These are phyloP conservation scores for Pisolithus marmoratus DNA, from an alignment of 768 basidiomycete genomes.

Conservation along the genomic window DNA sequence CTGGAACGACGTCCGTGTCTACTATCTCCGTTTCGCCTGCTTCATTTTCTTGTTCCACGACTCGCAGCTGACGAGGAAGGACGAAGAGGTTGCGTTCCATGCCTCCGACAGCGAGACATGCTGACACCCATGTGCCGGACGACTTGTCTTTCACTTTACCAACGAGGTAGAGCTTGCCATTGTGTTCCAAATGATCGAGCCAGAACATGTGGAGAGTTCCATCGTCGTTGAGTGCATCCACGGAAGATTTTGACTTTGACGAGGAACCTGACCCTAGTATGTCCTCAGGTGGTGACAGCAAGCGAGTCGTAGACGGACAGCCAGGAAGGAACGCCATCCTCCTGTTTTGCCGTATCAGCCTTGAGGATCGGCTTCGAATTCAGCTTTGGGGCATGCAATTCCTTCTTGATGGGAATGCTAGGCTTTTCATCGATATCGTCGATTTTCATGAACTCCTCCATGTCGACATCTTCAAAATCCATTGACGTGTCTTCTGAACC, in stretches of 20 bases:
- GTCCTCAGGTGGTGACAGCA: constrained; percentile 54
- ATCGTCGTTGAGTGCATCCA: constrained; percentile 72
- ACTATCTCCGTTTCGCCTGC: constrained; percentile 31
- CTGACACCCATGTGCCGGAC: constrained; percentile 64
- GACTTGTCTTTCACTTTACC: constrained; percentile 86
- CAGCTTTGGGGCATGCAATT: background rate
- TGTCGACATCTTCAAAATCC: constrained; percentile 45
- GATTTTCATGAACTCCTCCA: constrained; percentile 45
- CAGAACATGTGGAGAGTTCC: constrained; percentile 90
- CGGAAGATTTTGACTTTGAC: constrained; percentile 33
- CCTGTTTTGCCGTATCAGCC: constrained; percentile 34
- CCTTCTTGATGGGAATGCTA: constrained; percentile 28
- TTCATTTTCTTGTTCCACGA: constrained; percentile 33
- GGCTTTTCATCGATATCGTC: constrained; percentile 48
- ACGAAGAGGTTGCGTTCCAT: constrained; percentile 90
- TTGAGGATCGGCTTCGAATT: constrained; percentile 12
- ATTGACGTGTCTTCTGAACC: constrained; percentile 40
- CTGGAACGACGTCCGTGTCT: constrained; percentile 74
- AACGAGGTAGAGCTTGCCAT: constrained; percentile 80
- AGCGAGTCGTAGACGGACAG: constrained; percentile 71
- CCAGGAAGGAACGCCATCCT: constrained; percentile 54
- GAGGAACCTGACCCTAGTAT: constrained; percentile 41
- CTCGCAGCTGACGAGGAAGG: constrained; percentile 65
- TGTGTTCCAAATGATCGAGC: constrained; percentile 88
- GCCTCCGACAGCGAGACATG: constrained; percentile 79